Evolutionary conservation across 352 stramenopile genomes (phyloP).

Genomic region (Elongisporangium anandrum): DNA sequence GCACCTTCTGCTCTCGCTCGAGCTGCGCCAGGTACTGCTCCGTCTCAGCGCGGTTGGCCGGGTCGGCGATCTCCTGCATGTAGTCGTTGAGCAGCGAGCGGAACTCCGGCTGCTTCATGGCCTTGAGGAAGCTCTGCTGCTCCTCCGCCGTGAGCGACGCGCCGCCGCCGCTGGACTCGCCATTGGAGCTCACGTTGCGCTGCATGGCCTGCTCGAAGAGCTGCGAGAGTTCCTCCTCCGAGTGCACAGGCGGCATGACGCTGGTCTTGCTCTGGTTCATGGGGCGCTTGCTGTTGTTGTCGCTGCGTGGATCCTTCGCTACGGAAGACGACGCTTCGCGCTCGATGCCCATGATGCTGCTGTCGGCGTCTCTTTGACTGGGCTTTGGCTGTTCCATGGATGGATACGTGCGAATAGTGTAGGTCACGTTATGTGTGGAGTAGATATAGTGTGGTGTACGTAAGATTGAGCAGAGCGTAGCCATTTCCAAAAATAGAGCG

Average conservation of each 20-base stretch:
- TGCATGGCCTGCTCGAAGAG: conserved; percentile 55
- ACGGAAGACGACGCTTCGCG: neutral
- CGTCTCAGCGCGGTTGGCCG: conserved; percentile 82
- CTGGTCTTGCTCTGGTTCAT: neutral
- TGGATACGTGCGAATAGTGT: neutral
- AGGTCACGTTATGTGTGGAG: neutral
- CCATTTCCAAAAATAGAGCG: neutral
- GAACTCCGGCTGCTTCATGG: conserved; percentile 91
- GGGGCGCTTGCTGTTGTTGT: conserved; percentile 12
- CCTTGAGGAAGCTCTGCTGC: conserved; percentile 83
- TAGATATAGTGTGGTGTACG: neutral
- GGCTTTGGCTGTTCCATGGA: neutral
- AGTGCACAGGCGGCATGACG: conserved; percentile 6
- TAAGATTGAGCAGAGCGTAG: neutral
- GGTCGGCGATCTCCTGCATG: conserved; percentile 93
- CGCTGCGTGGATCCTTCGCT: neutral
- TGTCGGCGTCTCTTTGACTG: neutral
- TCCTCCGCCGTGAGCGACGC: conserved; percentile 28
- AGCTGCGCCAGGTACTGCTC: conserved; percentile 89
- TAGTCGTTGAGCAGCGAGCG: conserved; percentile 92
- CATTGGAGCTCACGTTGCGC: conserved; percentile 3
- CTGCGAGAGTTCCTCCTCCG: conserved; percentile 35
- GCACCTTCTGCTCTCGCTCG: conserved; percentile 86
- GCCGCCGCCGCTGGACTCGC: neutral
- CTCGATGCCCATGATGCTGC: neutral